Evolutionary conservation across 257 asterid genomes (phyloP).

Genomic region (Solanum ahanhuiri): DNA sequence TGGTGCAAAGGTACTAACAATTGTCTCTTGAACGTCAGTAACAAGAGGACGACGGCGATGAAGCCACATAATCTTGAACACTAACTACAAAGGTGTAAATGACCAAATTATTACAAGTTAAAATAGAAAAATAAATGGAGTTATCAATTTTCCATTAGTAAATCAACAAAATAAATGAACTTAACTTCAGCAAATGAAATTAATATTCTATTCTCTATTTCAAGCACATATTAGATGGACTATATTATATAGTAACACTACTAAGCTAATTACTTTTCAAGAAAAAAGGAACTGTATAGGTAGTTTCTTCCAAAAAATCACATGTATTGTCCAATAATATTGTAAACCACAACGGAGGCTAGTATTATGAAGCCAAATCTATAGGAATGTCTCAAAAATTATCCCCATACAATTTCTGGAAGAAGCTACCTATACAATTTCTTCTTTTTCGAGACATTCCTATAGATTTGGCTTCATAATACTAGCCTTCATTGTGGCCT

Average conservation of each 20-base stretch:
- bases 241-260: neutral
- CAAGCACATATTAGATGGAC: neutral
- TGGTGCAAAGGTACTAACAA: neutral
- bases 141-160: neutral
- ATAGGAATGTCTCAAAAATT: neutral
- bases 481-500: neutral
- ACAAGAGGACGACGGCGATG: neutral
- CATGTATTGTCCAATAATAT: no score
- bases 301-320: neutral
- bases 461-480: neutral
- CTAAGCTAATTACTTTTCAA: neutral
- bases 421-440: neutral
- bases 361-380: neutral
- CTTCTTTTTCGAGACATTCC: neutral
- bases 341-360: neutral
- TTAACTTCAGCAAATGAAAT: no score
- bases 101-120: neutral
- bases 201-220: no score
- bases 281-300: neutral
- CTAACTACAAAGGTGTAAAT: neutral
- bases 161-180: neutral
- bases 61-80: neutral
- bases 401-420: no score
- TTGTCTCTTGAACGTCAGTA: neutral
- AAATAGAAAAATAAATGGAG: no score